phyloP scores from a whole-genome alignment of 1,139 yeast species.

The Kurtzmaniella quercitrusa region DNA sequence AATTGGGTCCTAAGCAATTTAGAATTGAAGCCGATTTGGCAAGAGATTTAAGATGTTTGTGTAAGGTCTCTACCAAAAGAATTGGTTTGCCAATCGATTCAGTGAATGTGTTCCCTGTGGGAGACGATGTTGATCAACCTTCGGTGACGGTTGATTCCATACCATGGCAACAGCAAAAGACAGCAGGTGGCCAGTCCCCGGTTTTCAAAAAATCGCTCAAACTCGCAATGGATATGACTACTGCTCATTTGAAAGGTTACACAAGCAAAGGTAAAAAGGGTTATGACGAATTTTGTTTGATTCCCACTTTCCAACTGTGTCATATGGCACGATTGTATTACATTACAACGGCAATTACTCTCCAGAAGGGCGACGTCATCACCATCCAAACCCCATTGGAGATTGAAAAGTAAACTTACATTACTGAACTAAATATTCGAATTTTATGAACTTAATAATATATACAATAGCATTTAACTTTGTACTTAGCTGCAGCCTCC shows the following conservation, averaged over 20 bases:
- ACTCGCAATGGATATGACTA: background rate
- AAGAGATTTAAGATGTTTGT: slow-evolving; percentile 29
- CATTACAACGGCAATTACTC: slow-evolving; percentile 25
- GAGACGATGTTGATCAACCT: background rate
- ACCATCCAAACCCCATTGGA: slow-evolving; percentile 35
- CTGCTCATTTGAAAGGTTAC: background rate
- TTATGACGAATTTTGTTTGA: slow-evolving; percentile 21
- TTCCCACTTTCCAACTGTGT: slow-evolving; percentile 40
- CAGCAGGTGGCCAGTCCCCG: background rate
- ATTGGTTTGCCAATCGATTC: slow-evolving; percentile 22
- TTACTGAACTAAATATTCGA: background rate
- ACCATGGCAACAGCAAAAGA: slow-evolving; percentile 4
- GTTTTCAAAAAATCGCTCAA: background rate
- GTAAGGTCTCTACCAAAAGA: slow-evolving; percentile 24
- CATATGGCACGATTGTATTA: slow-evolving; percentile 33
- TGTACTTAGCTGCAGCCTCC: slow-evolving; percentile 55
- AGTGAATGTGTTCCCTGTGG: slow-evolving; percentile 7
- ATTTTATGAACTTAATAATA: background rate
- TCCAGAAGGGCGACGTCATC: slow-evolving; percentile 29
- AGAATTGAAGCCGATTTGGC: slow-evolving; percentile 26
- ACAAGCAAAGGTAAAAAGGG: background rate
- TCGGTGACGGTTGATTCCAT: background rate
- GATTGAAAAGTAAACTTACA: slow-evolving; percentile 17
- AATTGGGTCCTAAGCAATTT: slow-evolving; percentile 24
- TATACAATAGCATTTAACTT: background rate